Evolutionary conservation across 768 basidiomycete genomes (phyloP), one percentile per base, ranked within the genome.

Genomic region (Amylocystis lapponica): DNA sequence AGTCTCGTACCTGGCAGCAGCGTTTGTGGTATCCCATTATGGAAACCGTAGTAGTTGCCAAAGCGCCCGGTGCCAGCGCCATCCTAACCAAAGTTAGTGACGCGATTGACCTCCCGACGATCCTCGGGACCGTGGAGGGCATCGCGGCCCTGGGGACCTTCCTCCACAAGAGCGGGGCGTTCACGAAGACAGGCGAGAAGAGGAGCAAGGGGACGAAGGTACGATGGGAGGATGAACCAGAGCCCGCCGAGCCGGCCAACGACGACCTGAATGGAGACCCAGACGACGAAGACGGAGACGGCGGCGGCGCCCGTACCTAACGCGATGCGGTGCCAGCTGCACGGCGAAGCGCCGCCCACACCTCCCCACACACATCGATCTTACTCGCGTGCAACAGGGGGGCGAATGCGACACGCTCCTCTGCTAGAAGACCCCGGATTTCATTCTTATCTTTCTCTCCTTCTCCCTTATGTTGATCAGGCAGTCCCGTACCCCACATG

Each of bases 161-260:
- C 40, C 5, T 32, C 13, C 5, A 5, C 19, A 16, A 21, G 8
- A 20, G 6, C 20, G 40, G 40, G 5, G 40, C 40, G 14, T 41
- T 41, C 30, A 41, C 40, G 22, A 41, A 41, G 21, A 41, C 40
- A 13, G 30, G 40, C 9, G 23, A 26, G 13, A 14, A 6, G 22
- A 13, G 13, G 6, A 26, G 26, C 38, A 4, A 34, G 7, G 14
- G n/a, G 10, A 30, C n/a, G 29, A 30, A 30, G n/a, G 9, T 9
- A 9, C 9, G 29, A 30, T 30, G 29, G n/a, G 29, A 30, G n/a
- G n/a, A n/a, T n/a, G n/a, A n/a, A n/a, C n/a, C n/a, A n/a, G n/a
- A n/a, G n/a, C n/a, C n/a, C n/a, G n/a, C n/a, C n/a, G n/a, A 34
- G 16, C 14, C 14, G 16, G 33, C 8, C 19, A 19, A 34, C 7